Base-by-base conservation (phyloP, 1,139 yeast genomes). In the Yamadazyma triangularis region DNA sequence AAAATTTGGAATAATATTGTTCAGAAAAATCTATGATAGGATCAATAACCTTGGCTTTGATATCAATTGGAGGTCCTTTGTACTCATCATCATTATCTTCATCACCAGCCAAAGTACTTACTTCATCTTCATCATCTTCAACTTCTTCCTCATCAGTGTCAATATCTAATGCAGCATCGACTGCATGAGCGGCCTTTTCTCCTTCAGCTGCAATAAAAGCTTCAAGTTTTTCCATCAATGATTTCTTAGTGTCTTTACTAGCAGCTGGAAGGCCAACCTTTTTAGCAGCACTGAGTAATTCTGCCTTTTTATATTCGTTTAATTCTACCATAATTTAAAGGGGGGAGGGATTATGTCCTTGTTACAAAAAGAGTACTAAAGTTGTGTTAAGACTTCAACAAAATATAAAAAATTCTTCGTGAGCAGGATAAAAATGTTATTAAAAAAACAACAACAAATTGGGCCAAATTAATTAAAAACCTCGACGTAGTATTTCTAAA, bases 191-290 rank as follows among this genome's bases (percentile, higher is more conserved):
- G 23, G 64, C 70, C 32, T 61, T 66, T 11, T 57, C 52, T 25
- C 66, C 71, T 38, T 60, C 58, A 30, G 59, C 44, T 37, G 53
- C 51, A 50, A 61, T 42, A 50, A 54, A 63, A 15, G 47, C 50
- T 27, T 65, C 69, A 31, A 71, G 58, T 44, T 64, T 66, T 23
- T 64, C 66, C 23, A 67, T 49, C 47, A 68, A 62, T 28, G 58
- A 53, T 47, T 57, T 64, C 48, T 68, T 68, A 33, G 71, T 67
- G 43, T 64, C 71, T 42, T 66, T 68, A 28, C 61, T 40, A 32
- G 52, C 48, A 25, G 59, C 55, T 30, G 53, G 50, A 32, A 65
- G 43, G 15, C 61, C 70, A 24, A 64, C 57, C 38, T 58, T 59
- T 31, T 50, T 58, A 41, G 62, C 60, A 24, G 57, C 60, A 26